These are phyloP conservation scores for Aspergillus tubingensis DNA, from an alignment of 2,329 filamentous ascomycete genomes.

Conservation along the genomic window DNA sequence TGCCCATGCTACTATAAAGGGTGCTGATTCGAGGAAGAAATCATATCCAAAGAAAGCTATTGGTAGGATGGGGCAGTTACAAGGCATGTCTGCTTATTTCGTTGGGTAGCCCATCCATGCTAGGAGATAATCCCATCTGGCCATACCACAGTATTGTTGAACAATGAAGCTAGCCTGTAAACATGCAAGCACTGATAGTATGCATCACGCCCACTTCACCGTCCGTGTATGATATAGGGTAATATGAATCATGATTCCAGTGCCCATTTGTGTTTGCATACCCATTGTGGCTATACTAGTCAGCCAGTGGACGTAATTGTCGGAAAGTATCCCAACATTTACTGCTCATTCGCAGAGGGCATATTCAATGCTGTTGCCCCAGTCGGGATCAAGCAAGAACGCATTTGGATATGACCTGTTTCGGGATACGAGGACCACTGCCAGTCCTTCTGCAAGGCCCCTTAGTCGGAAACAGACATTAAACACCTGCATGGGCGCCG, in stretches of 20 bases:
- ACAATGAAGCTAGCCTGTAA: neutral
- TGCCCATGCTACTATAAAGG: neutral
- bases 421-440: neutral
- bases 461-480: neutral
- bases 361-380: neutral
- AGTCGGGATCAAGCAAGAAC: neutral
- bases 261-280: too few species aligned
- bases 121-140: neutral
- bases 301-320: too few species aligned
- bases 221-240: too few species aligned
- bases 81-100: neutral
- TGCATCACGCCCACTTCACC: too few species aligned
- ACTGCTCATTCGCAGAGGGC: neutral
- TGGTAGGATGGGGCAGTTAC: neutral
- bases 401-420: neutral
- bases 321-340: too few species aligned
- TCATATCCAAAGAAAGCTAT: neutral
- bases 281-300: too few species aligned
- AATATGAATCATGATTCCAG: too few species aligned
- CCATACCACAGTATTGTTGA: neutral
- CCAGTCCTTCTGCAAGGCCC: neutral
- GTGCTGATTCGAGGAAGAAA: neutral
- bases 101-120: neutral
- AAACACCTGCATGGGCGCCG: neutral
- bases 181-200: too few species aligned